These are phyloP conservation scores for Solanum chacoense DNA, from an alignment of 305 asterid species.

Conservation along the genomic window DNA sequence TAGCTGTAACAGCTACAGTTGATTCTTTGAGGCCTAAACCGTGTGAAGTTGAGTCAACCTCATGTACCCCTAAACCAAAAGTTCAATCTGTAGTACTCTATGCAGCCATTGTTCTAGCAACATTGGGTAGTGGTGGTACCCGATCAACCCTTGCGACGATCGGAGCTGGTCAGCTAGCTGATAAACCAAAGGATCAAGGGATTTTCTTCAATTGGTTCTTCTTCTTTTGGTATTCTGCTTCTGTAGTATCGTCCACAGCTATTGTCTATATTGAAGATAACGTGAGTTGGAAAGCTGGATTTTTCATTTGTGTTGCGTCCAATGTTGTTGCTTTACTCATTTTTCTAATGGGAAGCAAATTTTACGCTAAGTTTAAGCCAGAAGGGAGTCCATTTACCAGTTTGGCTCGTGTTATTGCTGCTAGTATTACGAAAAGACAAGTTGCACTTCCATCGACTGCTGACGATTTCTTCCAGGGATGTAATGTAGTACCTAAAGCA, in stretches of 20 bases:
- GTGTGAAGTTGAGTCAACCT: background rate
- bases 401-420: conserved; percentile 10
- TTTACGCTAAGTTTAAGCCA: conserved; percentile 7
- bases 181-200: conserved; percentile 4
- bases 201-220: conserved; percentile 20
- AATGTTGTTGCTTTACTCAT: conserved; percentile 8
- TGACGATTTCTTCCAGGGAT: background rate
- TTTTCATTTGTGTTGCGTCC: conserved; percentile 7
- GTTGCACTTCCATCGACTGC: background rate
- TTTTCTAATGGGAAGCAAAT: conserved; percentile 11
- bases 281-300: conserved; percentile 19
- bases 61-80: background rate
- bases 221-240: background rate
- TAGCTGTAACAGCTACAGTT: conserved; percentile 9
- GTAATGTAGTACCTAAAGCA: background rate
- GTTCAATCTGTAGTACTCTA: background rate
- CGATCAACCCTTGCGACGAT: background rate
- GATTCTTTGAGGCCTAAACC: conserved; percentile 3
- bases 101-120: conserved; percentile 1
- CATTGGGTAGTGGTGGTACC: conserved; percentile 7
- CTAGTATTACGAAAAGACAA: background rate
- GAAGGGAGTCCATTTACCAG: conserved; percentile 17
- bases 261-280: conserved; percentile 20
- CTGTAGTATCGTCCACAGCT: conserved; percentile 6
- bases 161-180: background rate